These are phyloP conservation scores for Funneliformis mosseae DNA, from an alignment of 192 early-diverging fungal species.

Conservation along the genomic window DNA sequence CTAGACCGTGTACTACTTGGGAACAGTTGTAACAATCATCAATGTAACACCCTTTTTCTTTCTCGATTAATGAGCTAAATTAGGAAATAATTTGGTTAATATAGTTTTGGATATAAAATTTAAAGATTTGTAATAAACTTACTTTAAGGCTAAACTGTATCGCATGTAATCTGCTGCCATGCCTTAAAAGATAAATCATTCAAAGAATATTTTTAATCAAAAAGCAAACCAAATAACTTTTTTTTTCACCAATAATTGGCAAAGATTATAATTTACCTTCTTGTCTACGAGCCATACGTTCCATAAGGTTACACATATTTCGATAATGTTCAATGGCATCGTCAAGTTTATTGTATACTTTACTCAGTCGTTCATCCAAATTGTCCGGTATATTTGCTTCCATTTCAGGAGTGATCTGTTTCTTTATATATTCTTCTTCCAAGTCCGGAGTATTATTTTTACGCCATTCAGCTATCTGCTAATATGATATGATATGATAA, in stretches of 20 bases:
- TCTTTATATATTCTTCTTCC: constrained; percentile 61
- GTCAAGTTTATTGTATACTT: constrained; percentile 48
- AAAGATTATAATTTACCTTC: constrained; percentile 48
- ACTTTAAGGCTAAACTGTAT: constrained; percentile 61
- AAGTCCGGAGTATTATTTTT: constrained; percentile 54
- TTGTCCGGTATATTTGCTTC: constrained; percentile 53
- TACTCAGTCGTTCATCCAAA: constrained; percentile 54
- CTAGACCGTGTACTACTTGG: constrained; percentile 48
- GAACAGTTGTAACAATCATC: constrained; percentile 60
- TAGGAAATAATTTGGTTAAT: neutral
- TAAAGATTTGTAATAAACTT: constrained; percentile 24
- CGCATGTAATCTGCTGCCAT: constrained; percentile 60
- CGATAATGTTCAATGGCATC: constrained; percentile 61
- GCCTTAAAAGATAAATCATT: constrained; percentile 29
- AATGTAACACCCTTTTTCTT: constrained; percentile 56
- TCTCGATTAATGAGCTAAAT: constrained; percentile 55
- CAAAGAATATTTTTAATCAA: neutral
- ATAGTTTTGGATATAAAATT: neutral
- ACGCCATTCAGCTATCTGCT: constrained; percentile 65
- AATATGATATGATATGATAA: neutral
- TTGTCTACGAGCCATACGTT: constrained; percentile 60
- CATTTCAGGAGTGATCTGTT: constrained; percentile 38
- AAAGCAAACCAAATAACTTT: neutral
- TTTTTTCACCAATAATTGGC: neutral
- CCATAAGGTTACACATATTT: constrained; percentile 62